phyloP scores from a whole-genome alignment of 169 alveolate species.

The Cryptosporidium ryanae region DNA sequence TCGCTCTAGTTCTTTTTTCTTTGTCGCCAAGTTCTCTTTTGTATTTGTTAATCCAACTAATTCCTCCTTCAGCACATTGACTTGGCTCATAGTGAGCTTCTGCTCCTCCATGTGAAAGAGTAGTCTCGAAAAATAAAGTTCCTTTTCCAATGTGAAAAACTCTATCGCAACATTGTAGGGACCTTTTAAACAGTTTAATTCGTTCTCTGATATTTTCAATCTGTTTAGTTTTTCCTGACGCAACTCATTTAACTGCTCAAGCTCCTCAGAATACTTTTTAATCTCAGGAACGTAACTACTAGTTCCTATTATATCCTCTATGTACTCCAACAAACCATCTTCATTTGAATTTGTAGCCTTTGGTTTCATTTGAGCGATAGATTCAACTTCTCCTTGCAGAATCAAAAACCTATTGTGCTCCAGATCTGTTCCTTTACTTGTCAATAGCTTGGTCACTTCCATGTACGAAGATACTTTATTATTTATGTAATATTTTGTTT shows the following conservation, averaged over 20 bases:
- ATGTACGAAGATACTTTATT: constrained; percentile 88
- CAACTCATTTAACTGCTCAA: constrained; percentile 83
- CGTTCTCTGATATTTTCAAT: constrained; percentile 85
- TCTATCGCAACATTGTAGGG: constrained; percentile 84
- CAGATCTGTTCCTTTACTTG: constrained; percentile 93
- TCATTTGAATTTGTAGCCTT: constrained; percentile 92
- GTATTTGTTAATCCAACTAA: constrained; percentile 72
- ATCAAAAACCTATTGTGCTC: constrained; percentile 91
- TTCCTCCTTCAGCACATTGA: constrained; percentile 76
- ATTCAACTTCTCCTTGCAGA: constrained; percentile 98
- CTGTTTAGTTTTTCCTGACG: constrained; percentile 84
- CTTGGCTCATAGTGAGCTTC: constrained; percentile 57
- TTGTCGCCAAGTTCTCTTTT: constrained; percentile 76
- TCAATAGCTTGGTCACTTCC: constrained; percentile 90
- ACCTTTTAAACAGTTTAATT: constrained; percentile 84
- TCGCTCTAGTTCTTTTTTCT: constrained; percentile 79
- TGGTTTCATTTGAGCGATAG: constrained; percentile 97
- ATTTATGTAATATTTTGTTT: constrained; percentile 85
- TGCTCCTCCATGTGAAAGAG: constrained; percentile 78
- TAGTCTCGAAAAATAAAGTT: constrained; percentile 75
- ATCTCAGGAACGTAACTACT: constrained; percentile 81
- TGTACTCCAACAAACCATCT: constrained; percentile 95
- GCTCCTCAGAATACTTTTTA: constrained; percentile 80
- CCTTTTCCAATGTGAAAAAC: constrained; percentile 81
- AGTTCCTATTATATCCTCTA: constrained; percentile 97